Evolutionary conservation across 2,329 filamentous ascomycete species (phyloP).

Genomic region (Penicillium sp.): DNA sequence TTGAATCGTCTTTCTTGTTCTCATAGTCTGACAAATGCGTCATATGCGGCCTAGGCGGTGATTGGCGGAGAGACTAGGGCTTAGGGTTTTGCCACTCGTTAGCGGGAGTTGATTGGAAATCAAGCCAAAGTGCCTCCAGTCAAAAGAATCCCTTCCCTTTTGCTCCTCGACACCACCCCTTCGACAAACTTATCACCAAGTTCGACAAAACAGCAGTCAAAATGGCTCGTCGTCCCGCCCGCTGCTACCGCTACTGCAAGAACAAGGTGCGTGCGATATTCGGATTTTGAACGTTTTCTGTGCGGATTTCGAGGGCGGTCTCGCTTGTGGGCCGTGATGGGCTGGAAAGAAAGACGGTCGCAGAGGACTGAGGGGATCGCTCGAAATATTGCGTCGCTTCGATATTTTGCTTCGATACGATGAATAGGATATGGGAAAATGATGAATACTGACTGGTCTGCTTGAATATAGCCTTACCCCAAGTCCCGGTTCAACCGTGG

Average conservation of each 20-base stretch:
- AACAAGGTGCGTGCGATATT: constrained; percentile 80
- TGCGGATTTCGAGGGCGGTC: constrained; percentile 20
- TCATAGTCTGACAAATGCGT: constrained; percentile 30
- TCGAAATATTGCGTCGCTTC: constrained; percentile 3
- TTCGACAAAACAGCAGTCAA: constrained; percentile 68
- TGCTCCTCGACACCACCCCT: constrained; percentile 41
- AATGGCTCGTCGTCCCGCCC: constrained; percentile 99
- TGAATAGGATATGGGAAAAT: not conserved
- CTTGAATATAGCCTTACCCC: constrained; percentile 77
- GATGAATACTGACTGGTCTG: constrained; percentile 28
- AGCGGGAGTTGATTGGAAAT: constrained; percentile 50
- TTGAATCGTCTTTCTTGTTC: constrained; percentile 16
- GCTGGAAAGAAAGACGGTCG: constrained; percentile 13
- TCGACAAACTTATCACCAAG: constrained; percentile 41
- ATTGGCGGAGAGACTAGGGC: constrained; percentile 43
- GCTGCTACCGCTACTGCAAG: constrained; percentile 99
- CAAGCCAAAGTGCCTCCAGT: constrained; percentile 39
- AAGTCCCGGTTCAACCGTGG: constrained; percentile 99
- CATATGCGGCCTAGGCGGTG: constrained; percentile 19
- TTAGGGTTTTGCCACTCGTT: constrained; percentile 50
- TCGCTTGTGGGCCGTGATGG: constrained; percentile 36
- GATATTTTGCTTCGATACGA: not conserved
- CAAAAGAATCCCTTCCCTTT: constrained; percentile 35
- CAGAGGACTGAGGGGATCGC: not conserved
- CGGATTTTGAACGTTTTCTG: constrained; percentile 33